Evolutionary conservation across 176 grass and related monocot species (phyloP), one percentile per base, ranked within the genome.

Genomic region (Bonia amplexicaulis): DNA sequence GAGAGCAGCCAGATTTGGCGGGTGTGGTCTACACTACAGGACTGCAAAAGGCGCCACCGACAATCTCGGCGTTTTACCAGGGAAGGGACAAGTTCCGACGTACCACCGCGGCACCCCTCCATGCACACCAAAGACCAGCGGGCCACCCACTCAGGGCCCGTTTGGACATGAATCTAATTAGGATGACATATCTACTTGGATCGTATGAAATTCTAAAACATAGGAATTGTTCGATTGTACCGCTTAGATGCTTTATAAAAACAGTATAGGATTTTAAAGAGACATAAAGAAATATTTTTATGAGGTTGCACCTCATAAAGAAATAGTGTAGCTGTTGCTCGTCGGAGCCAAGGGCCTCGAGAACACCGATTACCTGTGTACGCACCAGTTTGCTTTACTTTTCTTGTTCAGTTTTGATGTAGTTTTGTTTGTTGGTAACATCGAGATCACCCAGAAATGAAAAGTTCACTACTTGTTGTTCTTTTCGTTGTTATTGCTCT

Each of bases 311-410:
- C 31, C n/a, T n/a, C n/a, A n/a, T n/a, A n/a, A n/a, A n/a, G n/a
- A n/a, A n/a, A n/a, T n/a, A n/a, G n/a, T n/a, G n/a, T n/a, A n/a
- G 81, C 91, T 95, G 76, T 84, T 95, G 76, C 93, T 98, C 77
- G 91, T 98, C 60, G 85, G 89, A 74, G 96, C 96, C 82, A 98
- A 93, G 86, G 91, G 91, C 6, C 93, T 98, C 79, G 84, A 94
- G 76, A 90, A 94, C 91, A 86, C 91, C 69, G 96, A 96, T 17
- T 96, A 60, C 86, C 86, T 99, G 31, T 87, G 93, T 99, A 91
- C 45, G 90, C 57, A 27, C 14, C 59, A 6, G 23, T 13, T 26
- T 62, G 23, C 11, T 62, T 62, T 62, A 1, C 25, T 27, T 62
- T 62, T 4, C n/a, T 62, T 13, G 59, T 2, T 62, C 4, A 27